Percentiles rank a stretch among this genome's conserved stretches.
These are phyloP conservation scores for Saccharomycopsis oosterbeekiorum DNA, from an alignment of 805 yeast species.

Conservation along the genomic window DNA sequence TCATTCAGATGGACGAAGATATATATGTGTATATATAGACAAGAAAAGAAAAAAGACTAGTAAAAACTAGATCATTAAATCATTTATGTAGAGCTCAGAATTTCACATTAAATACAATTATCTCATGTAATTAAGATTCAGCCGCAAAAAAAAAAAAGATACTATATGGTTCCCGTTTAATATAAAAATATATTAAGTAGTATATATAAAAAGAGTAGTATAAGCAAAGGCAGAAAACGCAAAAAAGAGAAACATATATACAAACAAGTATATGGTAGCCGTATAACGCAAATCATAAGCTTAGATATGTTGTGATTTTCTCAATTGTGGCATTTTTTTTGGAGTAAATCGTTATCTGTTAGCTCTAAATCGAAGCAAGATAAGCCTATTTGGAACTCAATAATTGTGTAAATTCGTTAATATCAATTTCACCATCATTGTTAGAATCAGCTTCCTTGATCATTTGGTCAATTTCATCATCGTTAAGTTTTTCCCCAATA, in stretches of 20 bases:
- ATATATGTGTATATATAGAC: background rate
- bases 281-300: background rate
- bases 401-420: conserved; percentile 90
- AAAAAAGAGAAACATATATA: background rate
- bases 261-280: background rate
- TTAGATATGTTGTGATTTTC: background rate
- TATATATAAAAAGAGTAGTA: background rate
- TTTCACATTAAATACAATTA: too few relatives aligned
- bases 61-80: too few relatives aligned
- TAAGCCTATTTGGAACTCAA: conserved; percentile 54
- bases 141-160: background rate
- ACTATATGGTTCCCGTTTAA: background rate
- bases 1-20: background rate
- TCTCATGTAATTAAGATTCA: background rate
- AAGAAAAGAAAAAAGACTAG: background rate
- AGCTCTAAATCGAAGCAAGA: too few relatives aligned
- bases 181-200: background rate
- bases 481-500: conserved; percentile 93
- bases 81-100: too few relatives aligned
- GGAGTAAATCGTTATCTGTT: too few relatives aligned
- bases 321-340: too few relatives aligned
- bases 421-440: conserved; percentile 95
- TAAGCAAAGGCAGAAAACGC: background rate
- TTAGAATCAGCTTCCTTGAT: conserved; percentile 89
- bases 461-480: conserved; percentile 97